Conservation (phyloP, 768 basidiomycete species). For the Rhodosporidiobolus odoratus region DNA sequence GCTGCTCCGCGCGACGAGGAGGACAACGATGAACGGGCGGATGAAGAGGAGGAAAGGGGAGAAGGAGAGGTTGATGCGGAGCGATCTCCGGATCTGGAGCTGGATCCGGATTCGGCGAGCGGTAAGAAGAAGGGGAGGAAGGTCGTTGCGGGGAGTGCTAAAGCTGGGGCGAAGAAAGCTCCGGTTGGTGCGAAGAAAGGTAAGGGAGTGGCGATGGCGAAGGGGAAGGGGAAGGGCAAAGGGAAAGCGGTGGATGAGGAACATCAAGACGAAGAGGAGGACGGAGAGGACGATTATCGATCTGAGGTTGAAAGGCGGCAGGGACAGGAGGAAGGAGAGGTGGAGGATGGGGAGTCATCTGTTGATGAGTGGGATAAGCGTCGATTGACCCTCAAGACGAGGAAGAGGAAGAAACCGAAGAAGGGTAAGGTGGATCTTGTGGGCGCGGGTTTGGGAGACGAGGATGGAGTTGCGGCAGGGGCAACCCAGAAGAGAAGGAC, state of each 20-base stretch:
- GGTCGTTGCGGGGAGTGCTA: background rate
- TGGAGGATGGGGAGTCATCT: too few relatives aligned
- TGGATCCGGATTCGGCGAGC: too few relatives aligned
- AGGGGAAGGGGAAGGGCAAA: background rate
- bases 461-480: background rate
- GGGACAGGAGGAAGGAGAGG: too few relatives aligned
- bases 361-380: too few relatives aligned
- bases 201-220: background rate
- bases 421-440: too few relatives aligned
- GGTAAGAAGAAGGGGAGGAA: background rate
- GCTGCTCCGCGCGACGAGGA: too few relatives aligned
- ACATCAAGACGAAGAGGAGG: background rate
- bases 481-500: background rate
- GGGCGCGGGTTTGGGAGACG: too few relatives aligned
- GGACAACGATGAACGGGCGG: background rate
- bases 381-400: too few relatives aligned
- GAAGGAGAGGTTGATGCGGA: background rate
- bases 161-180: too few relatives aligned
- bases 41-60: background rate
- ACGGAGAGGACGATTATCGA: background rate
- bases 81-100: too few relatives aligned
- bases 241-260: background rate
- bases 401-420: background rate
- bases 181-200: background rate
- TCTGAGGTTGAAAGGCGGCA: too few relatives aligned